Conservation (phyloP, 73 alveolate species). For the Urostyla sp. region DNA sequence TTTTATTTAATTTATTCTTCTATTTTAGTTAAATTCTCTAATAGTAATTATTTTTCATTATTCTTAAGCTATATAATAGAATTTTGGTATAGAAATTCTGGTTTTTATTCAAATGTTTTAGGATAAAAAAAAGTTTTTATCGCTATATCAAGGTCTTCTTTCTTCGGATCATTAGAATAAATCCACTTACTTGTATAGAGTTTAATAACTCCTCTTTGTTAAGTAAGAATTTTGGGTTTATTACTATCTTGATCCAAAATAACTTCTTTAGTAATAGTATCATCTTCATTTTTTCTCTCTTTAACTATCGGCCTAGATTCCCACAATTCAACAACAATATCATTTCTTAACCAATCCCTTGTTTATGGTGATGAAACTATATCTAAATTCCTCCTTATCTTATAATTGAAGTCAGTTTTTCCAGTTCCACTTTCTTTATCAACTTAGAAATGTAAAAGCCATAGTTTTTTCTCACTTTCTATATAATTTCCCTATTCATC, state of each 20-base stretch:
- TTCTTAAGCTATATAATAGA: slow-evolving; percentile 14
- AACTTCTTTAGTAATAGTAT: slow-evolving; percentile 21
- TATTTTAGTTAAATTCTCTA: slow-evolving; percentile 2
- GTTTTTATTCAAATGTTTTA: not conserved
- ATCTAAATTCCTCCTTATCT: slow-evolving; percentile 16
- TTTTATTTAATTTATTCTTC: slow-evolving; percentile 11
- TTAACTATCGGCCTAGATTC: slow-evolving; percentile 45
- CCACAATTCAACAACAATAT: slow-evolving; percentile 49
- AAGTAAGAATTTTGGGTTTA: slow-evolving; percentile 32
- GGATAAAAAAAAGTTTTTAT: slow-evolving; percentile 16
- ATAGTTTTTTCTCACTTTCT: slow-evolving; percentile 27
- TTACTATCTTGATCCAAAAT: slow-evolving; percentile 10
- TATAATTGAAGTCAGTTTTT: slow-evolving; percentile 45
- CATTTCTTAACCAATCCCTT: slow-evolving; percentile 48
- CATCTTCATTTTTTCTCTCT: slow-evolving; percentile 50
- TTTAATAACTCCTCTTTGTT: slow-evolving; percentile 40
- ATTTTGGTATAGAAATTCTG: slow-evolving; percentile 46
- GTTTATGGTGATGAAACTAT: not conserved
- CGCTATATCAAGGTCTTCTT: not conserved
- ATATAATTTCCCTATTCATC: slow-evolving; percentile 6
- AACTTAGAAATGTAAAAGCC: slow-evolving; percentile 38
- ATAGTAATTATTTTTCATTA: slow-evolving; percentile 24
- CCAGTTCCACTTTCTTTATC: slow-evolving; percentile 54
- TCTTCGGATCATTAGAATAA: slow-evolving; percentile 26
- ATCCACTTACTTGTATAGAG: slow-evolving; percentile 3